Conservation (phyloP, 495 filamentous ascomycete species). For the Podospora conica region DNA sequence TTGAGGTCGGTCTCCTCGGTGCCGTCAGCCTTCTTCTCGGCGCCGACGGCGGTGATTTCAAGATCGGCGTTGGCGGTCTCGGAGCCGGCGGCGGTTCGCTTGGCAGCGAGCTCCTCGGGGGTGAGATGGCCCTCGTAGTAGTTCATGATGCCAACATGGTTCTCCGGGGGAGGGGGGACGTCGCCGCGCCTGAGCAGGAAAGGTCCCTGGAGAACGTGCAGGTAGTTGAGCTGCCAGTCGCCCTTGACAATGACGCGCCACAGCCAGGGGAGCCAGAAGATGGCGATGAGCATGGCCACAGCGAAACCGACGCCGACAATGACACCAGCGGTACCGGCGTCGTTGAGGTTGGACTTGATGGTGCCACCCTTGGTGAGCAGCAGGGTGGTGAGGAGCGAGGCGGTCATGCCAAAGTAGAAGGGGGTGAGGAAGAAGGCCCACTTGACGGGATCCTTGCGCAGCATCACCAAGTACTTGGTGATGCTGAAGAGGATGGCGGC, state of each 20-base stretch:
- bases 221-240: constrained; percentile 53
- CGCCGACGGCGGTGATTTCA: constrained; percentile 13
- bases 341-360: constrained; percentile 37
- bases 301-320: constrained; percentile 54
- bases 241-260: constrained; percentile 51
- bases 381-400: constrained; percentile 54
- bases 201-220: constrained; percentile 52
- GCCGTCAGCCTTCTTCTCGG: background rate
- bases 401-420: constrained; percentile 53
- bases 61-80: constrained; percentile 21
- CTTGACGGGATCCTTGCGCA: constrained; percentile 51
- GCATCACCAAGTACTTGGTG: constrained; percentile 57
- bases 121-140: constrained; percentile 49
- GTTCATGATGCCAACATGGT: constrained; percentile 39
- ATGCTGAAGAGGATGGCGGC: constrained; percentile 53
- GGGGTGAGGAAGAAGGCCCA: constrained; percentile 50
- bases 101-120: constrained; percentile 36
- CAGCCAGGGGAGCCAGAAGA: constrained; percentile 60
- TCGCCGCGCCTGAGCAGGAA: constrained; percentile 45
- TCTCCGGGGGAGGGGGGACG: constrained; percentile 41
- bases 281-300: constrained; percentile 43
- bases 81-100: constrained; percentile 19
- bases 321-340: constrained; percentile 47
- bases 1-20: background rate
- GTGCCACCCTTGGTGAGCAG: constrained; percentile 48